Percentiles rank a stretch among this genome's conserved stretches.
Evolutionary conservation across 1,284 basidiomycete species (phyloP).

Genomic region (Mycosarcoma maydis): DNA sequence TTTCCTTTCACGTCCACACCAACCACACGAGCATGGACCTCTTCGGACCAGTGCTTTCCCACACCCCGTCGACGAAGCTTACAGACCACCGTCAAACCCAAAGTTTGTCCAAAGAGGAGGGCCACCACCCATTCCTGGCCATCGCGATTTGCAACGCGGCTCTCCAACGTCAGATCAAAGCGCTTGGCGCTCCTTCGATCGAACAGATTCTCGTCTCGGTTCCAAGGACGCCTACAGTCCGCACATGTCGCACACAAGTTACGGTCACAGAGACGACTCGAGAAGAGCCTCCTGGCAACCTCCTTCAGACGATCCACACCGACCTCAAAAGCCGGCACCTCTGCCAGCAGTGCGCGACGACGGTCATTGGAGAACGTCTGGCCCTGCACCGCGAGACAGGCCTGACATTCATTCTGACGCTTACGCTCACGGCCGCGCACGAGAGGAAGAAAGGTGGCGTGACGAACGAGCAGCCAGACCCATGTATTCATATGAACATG

Average conservation of each 20-base stretch:
- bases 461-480: slow-evolving; percentile 17
- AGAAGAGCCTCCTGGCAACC: slow-evolving; percentile 18
- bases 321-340: slow-evolving; percentile 25
- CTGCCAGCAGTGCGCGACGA: slow-evolving; percentile 13
- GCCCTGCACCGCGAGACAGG: slow-evolving; percentile 9
- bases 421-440: slow-evolving; percentile 17
- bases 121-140: slow-evolving; percentile 12
- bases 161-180: slow-evolving; percentile 20
- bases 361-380: slow-evolving; percentile 15
- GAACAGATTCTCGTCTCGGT: slow-evolving; percentile 17
- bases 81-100: slow-evolving; percentile 2
- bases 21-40: slow-evolving; percentile 9
- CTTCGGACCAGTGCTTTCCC: slow-evolving; percentile 9
- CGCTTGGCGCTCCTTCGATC: slow-evolving; percentile 21
- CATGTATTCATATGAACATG: slow-evolving; percentile 15
- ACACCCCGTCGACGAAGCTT: slow-evolving; percentile 10
- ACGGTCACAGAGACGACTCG: slow-evolving; percentile 14
- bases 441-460: slow-evolving; percentile 29
- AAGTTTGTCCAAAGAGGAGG: slow-evolving; percentile 9
- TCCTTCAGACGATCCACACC: slow-evolving; percentile 16
- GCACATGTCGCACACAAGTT: slow-evolving; percentile 7
- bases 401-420: slow-evolving; percentile 15
- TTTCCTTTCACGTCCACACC: slow-evolving; percentile 12
- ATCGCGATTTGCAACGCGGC: slow-evolving; percentile 13
- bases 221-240: slow-evolving; percentile 26